Evolutionary conservation across 1,284 basidiomycete genomes (phyloP), one percentile per base, ranked within the genome.

Genomic region (Irpex lacteus): DNA sequence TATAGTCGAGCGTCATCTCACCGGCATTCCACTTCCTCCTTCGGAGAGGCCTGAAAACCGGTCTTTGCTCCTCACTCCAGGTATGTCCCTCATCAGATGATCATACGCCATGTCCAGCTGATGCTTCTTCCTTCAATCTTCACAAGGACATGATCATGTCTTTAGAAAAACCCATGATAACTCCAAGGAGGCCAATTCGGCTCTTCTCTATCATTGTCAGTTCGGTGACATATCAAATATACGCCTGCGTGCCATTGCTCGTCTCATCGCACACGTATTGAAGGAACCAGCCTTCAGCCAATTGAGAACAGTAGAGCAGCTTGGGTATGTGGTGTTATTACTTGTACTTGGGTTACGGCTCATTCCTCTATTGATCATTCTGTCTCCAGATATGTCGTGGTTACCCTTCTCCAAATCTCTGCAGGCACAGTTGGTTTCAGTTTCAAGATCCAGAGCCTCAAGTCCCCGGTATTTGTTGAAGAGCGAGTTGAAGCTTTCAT

Each of bases 261-360:
- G 61, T 19, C 68, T 75, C 53, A 65, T 75, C 44, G 69, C 61
- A 13, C 73, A 74, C 56, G 60, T 71, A 19, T 67, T 74, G 44
- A 68, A 66, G 40, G 73, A 74, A 60, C 74, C 74, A 0, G 67
- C 67, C 13, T 73, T 73, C 62, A 69, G 70, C 50, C 71, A 71
- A 32, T 66, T 75, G 5, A 66, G 74, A 8, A 75, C 74, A 2
- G 66, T 69, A 50, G 73, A 75, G 47, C 74, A 75, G 57, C 69
- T 75, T 3, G 74, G 74, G 71, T 74, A 61, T 11, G 69, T 61
- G 26, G 3, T 26, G 26, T 26, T 3, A 26, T 26, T 26, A 4
- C 26, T 26, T 26, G 26, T 26, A 26, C 4, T 26, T 4, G 26
- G 26, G 26, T 26, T 26, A 2, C 2, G 26, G 26, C 26, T 26